These are phyloP conservation scores for Aspergillus arachidicola DNA, from an alignment of 2,329 filamentous ascomycete genomes.

Conservation along the genomic window DNA sequence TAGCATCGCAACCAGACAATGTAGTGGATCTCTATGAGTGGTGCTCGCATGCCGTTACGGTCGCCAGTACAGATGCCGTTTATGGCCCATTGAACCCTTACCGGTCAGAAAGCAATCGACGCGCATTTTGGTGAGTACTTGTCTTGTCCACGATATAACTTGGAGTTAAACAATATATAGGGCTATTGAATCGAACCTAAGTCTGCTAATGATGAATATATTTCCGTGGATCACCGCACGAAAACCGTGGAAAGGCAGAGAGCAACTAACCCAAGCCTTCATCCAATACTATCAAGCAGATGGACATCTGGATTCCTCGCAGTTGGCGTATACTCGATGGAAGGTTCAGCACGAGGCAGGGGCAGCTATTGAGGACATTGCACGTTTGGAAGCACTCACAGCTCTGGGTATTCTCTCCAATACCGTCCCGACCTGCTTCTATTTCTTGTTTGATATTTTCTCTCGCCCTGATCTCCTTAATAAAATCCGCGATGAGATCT, in stretches of 20 bases:
- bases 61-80: conserved; percentile 30
- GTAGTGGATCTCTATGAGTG: conserved; percentile 30
- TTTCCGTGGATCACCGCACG: conserved; percentile 41
- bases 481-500: conserved; percentile 46
- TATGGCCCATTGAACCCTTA: conserved; percentile 36
- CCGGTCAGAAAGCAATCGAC: conserved; percentile 14
- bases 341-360: conserved; percentile 18
- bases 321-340: conserved; percentile 24
- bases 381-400: conserved; percentile 30
- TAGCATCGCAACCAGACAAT: conserved; percentile 7
- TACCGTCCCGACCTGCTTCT: conserved; percentile 48
- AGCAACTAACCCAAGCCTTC: conserved; percentile 39
- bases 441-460: conserved; percentile 49
- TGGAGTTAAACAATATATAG: conserved; percentile 14
- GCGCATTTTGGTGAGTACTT: not conserved
- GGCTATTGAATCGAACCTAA: conserved; percentile 43
- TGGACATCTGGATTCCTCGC: conserved; percentile 40
- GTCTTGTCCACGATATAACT: no score
- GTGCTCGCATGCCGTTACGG: conserved; percentile 29
- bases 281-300: conserved; percentile 43
- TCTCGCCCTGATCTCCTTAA: conserved; percentile 42
- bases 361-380: conserved; percentile 24
- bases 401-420: conserved; percentile 45
- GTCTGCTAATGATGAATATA: conserved; percentile 32
- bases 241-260: conserved; percentile 41